Base-by-base conservation (phyloP, 2,329 filamentous ascomycete genomes). In the Sarocladiaceae sp. region DNA sequence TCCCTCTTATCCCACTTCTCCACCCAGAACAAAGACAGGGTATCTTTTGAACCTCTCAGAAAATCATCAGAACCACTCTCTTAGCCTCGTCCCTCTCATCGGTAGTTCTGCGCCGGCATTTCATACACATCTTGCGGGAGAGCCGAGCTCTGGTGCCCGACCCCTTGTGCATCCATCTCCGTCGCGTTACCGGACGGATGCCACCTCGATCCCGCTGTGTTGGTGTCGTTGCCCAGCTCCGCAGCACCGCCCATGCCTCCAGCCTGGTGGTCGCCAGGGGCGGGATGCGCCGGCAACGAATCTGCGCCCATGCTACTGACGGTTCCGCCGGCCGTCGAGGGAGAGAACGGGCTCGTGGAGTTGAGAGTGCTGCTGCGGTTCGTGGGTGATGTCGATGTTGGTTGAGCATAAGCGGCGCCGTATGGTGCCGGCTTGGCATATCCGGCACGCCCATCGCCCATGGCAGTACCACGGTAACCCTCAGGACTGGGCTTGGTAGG, bases 71-170 rank as follows among this genome's bases (percentile, higher is more conserved):
- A n/a, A n/a, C n/a, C n/a, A n/a, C n/a, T n/a, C n/a, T 29, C 26
- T 13, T 13, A 7, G 7, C 26, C 7, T 9, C 26, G 13, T 13
- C 21, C 34, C 9, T 26, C 21, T 54, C 57, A 68, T 46, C 58
- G 57, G 50, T 66, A 68, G 23, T 46, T 49, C 50, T 68, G 58
- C 11, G 60, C 51, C 3, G 66, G 62, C 67, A 69, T 69, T 57
- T 69, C 67, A 46, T 65, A 69, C 4, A 69, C 63, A 27, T 43
- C 33, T 27, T 43, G 7, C 13, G 40, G 40, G 2, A 62, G 61
- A 2, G 60, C 62, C 29, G 51, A 63, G 50, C 56, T 59, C 49
- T 53, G 61, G 51, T 44, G 53, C 51, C 58, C 50, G 4, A 65
- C 55, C 23, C 61, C 53, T 33, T 60, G 55, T 37, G 63, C 56